phyloP scores from a whole-genome alignment of 257 asterid species.

The Echites panduratus region DNA sequence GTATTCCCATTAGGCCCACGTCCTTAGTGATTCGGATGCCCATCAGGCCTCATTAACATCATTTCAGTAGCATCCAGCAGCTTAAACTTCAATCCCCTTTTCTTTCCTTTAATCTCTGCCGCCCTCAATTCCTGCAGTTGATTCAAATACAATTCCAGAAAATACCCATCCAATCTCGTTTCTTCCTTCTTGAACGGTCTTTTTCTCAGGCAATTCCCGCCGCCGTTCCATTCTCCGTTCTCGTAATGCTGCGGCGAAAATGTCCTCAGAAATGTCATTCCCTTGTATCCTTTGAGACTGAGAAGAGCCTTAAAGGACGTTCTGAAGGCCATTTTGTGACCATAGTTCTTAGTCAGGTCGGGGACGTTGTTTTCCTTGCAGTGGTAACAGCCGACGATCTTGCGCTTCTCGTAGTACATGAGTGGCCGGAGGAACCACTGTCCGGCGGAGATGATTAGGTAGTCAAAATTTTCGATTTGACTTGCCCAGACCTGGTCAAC shows the following conservation, averaged over 20 bases:
- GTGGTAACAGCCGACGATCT: constrained; percentile 36
- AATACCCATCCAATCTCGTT: constrained; percentile 32
- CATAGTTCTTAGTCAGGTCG: constrained; percentile 11
- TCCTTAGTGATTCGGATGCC: constrained; percentile 36
- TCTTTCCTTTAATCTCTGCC: constrained; percentile 53
- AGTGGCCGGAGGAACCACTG: constrained; percentile 54
- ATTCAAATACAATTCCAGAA: constrained; percentile 43
- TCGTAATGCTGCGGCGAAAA: constrained; percentile 73
- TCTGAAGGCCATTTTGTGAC: constrained; percentile 28
- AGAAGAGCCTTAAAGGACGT: constrained; percentile 21
- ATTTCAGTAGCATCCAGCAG: constrained; percentile 26
- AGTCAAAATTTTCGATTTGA: constrained; percentile 39
- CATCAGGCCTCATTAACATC: constrained; percentile 36
- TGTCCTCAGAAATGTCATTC: constrained; percentile 13
- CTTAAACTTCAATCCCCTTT: constrained; percentile 34
- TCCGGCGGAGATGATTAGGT: constrained; percentile 53
- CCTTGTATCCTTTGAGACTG: constrained; percentile 14
- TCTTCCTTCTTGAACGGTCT: constrained; percentile 39
- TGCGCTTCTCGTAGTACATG: constrained; percentile 42
- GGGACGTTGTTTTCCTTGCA: constrained; percentile 16
- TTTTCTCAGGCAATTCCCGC: constrained; percentile 66
- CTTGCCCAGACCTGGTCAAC: constrained; percentile 51
- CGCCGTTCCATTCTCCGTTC: constrained; percentile 73
- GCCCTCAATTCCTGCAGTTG: constrained; percentile 57
- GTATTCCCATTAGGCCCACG: constrained; percentile 13